Conservation (phyloP, 148 eudicot genomes). For the Limonium bicolor region DNA sequence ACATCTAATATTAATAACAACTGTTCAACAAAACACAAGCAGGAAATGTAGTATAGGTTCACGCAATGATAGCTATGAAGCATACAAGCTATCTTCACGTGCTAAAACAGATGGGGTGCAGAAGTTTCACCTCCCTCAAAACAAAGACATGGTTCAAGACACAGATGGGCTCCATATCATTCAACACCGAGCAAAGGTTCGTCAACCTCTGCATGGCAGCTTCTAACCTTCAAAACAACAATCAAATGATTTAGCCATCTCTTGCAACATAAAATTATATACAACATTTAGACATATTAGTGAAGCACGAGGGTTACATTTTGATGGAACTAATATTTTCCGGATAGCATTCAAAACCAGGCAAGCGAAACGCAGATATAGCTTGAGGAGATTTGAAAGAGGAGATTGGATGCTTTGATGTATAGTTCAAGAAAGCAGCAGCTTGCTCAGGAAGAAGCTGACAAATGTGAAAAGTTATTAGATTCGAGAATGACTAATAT, state of each 20-base stretch:
- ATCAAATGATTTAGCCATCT: background rate
- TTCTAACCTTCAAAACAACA: slow-evolving; percentile 69
- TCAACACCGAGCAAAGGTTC: slow-evolving; percentile 91
- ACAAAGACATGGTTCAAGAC: slow-evolving; percentile 97
- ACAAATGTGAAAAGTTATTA: slow-evolving; percentile 8
- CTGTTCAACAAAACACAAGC: too few species aligned
- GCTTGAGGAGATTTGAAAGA: slow-evolving; percentile 69
- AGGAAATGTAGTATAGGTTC: too few species aligned
- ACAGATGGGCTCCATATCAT: slow-evolving; percentile 99
- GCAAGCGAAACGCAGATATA: slow-evolving; percentile 55
- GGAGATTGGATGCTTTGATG: slow-evolving; percentile 44
- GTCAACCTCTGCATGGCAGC: slow-evolving; percentile 99
- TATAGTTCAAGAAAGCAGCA: slow-evolving; percentile 69
- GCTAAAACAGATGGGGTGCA: background rate
- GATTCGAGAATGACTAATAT: slow-evolving; percentile 4
- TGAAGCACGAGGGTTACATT: slow-evolving; percentile 36
- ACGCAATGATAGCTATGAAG: background rate
- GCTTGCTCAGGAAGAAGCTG: slow-evolving; percentile 99
- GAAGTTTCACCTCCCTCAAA: slow-evolving; percentile 69
- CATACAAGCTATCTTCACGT: background rate
- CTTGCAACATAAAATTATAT: background rate
- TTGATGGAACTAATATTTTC: slow-evolving; percentile 76
- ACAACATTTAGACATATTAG: background rate
- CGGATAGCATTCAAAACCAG: slow-evolving; percentile 93
- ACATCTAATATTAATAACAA: too few species aligned